These are phyloP conservation scores for Filobasidium floriforme DNA, from an alignment of 768 basidiomycete genomes.

Conservation along the genomic window DNA sequence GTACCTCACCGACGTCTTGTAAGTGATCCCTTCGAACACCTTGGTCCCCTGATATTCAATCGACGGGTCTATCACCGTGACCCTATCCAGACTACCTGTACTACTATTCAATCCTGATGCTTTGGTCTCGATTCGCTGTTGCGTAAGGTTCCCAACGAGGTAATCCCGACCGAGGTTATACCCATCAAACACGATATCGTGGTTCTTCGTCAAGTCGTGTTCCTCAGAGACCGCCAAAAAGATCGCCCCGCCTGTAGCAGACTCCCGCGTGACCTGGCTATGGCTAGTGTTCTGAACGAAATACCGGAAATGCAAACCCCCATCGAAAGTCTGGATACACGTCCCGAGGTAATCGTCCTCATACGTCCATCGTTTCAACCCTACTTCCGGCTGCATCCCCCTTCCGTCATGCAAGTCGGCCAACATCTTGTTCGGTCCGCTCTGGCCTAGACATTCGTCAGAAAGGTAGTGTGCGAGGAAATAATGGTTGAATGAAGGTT, in stretches of 20 bases:
- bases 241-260: slow-evolving; percentile 11
- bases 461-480: slow-evolving; percentile 62
- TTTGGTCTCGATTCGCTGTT: slow-evolving; percentile 29
- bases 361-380: slow-evolving; percentile 75
- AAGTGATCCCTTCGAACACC: slow-evolving; percentile 62
- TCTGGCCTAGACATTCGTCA: slow-evolving; percentile 74
- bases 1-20: slow-evolving; percentile 62
- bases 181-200: slow-evolving; percentile 68
- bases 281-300: slow-evolving; percentile 63
- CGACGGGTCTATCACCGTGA: slow-evolving; percentile 51
- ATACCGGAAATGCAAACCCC: slow-evolving; percentile 82
- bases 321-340: slow-evolving; percentile 74
- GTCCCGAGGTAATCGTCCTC: slow-evolving; percentile 71
- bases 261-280: not conserved
- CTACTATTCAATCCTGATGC: slow-evolving; percentile 15
- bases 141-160: slow-evolving; percentile 76
- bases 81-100: not conserved
- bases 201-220: slow-evolving; percentile 49
- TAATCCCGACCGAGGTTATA: slow-evolving; percentile 79
- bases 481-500: slow-evolving; percentile 75
- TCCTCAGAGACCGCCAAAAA: slow-evolving; percentile 28
- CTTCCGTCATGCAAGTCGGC: slow-evolving; percentile 79
- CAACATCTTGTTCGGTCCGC: slow-evolving; percentile 58
- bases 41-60: slow-evolving; percentile 59
- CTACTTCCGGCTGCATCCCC: slow-evolving; percentile 65